A percentile compares a stretch with the other conserved stretches of the same genome.
These are phyloP conservation scores for Trichoderma atrobrunneum DNA, from an alignment of 2,329 filamentous ascomycete species.

Conservation along the genomic window DNA sequence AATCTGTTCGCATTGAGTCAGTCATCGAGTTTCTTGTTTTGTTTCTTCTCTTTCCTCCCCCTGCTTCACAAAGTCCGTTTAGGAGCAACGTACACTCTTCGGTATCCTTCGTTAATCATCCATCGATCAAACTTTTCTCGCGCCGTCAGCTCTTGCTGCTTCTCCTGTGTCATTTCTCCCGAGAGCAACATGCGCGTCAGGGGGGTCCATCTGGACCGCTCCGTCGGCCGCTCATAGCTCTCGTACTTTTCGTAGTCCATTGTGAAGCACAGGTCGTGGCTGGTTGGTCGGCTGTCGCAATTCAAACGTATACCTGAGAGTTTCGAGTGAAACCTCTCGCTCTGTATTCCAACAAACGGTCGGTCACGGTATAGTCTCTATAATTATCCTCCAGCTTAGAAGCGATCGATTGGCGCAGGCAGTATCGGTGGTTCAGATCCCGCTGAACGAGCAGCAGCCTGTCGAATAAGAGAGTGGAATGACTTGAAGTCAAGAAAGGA, in stretches of 20 bases:
- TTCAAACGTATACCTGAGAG: neutral
- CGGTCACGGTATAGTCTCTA: neutral
- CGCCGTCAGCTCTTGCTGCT: conserved; percentile 63
- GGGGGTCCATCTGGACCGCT: conserved; percentile 78
- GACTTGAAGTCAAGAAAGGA: neutral
- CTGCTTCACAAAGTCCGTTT: neutral
- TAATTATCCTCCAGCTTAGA: neutral
- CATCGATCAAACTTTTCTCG: conserved; percentile 76
- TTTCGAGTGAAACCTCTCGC: neutral
- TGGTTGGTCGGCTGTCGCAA: neutral
- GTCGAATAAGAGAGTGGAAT: neutral
- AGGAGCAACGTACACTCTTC: conserved; percentile 62
- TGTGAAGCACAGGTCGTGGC: conserved; percentile 1
- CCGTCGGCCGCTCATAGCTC: conserved; percentile 46
- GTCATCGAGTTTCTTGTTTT: neutral
- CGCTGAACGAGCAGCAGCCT: conserved; percentile 44
- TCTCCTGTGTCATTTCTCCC: conserved; percentile 75
- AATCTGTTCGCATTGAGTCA: conserved; percentile 50
- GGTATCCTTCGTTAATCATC: conserved; percentile 88
- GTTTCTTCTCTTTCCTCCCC: too few species aligned
- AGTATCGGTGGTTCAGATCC: conserved; percentile 47
- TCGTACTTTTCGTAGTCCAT: conserved; percentile 32
- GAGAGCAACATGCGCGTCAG: conserved; percentile 80
- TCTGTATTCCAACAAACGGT: neutral
- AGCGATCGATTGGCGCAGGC: neutral